Evolutionary conservation across 75 land plant genomes (phyloP).

Genomic region (Pinus taeda): DNA sequence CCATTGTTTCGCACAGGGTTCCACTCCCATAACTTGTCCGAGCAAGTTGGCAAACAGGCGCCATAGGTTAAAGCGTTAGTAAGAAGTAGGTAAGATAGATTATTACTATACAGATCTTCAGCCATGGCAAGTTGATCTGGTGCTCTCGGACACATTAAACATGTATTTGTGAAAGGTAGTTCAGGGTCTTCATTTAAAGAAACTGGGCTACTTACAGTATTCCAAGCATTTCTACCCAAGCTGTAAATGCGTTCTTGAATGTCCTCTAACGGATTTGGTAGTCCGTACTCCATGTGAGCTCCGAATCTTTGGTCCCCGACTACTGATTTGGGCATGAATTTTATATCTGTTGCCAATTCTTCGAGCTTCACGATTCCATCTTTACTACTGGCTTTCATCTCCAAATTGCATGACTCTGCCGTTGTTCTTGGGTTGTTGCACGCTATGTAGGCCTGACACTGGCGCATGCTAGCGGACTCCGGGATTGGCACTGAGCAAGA

Average conservation of each 20-base stretch:
- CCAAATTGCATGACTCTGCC: background rate
- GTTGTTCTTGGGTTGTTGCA: background rate
- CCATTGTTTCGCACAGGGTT: slow-evolving; percentile 7
- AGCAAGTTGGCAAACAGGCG: background rate
- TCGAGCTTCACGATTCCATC: background rate
- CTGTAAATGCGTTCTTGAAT: background rate
- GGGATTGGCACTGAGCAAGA: background rate
- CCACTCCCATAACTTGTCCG: slow-evolving; percentile 10
- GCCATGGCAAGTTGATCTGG: background rate
- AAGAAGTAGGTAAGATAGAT: background rate
- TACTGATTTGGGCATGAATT: background rate
- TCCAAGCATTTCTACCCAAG: too few species aligned
- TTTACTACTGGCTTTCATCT: background rate
- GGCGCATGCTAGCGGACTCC: background rate
- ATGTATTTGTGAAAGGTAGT: background rate
- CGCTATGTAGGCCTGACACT: background rate
- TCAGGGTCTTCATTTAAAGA: background rate
- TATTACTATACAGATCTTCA: background rate
- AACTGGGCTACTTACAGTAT: too few species aligned
- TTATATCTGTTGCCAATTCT: background rate
- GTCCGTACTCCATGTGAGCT: background rate
- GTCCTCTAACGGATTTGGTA: background rate
- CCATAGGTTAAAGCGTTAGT: background rate
- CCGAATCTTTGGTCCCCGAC: background rate
- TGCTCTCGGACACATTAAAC: background rate